These are phyloP conservation scores for Aureobasidium melanogenum DNA, from an alignment of 2,329 filamentous ascomycete genomes.

Conservation along the genomic window DNA sequence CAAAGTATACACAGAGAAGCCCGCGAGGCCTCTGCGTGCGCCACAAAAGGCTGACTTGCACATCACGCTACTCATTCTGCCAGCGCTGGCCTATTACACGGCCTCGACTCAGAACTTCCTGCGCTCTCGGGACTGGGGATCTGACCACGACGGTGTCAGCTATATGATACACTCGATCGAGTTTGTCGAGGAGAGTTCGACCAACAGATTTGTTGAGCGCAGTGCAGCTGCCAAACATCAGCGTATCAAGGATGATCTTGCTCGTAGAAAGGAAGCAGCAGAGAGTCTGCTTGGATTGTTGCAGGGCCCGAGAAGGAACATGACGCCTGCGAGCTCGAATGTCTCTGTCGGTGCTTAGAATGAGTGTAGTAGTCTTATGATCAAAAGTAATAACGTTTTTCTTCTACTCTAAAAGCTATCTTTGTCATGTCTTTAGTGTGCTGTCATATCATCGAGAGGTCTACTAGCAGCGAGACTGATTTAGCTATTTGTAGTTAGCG, in stretches of 20 bases:
- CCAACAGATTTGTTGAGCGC: constrained; percentile 35
- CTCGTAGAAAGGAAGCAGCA: constrained; percentile 24
- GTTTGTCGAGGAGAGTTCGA: constrained; percentile 71
- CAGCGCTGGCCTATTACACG: constrained; percentile 66
- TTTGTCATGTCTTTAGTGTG: too few species aligned
- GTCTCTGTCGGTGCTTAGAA: constrained; percentile 1
- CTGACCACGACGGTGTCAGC: constrained; percentile 75
- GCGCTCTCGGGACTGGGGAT: constrained; percentile 69
- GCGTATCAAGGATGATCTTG: constrained; percentile 34
- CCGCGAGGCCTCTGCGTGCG: constrained; percentile 53
- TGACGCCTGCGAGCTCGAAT: background rate
- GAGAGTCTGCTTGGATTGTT: constrained; percentile 16
- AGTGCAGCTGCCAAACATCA: constrained; percentile 41
- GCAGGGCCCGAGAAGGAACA: background rate
- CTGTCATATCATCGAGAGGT: background rate
- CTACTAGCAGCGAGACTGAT: background rate
- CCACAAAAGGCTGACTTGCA: constrained; percentile 70
- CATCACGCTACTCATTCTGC: constrained; percentile 77
- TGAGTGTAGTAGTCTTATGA: background rate
- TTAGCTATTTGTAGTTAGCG: too few species aligned
- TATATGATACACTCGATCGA: constrained; percentile 75
- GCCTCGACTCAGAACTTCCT: constrained; percentile 71
- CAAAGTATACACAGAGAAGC: constrained; percentile 14
- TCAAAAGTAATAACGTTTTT: background rate
- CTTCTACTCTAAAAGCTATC: background rate